These are phyloP conservation scores for Ceratobasidium sp. DNA, from an alignment of 1,284 basidiomycete species.

Conservation along the genomic window DNA sequence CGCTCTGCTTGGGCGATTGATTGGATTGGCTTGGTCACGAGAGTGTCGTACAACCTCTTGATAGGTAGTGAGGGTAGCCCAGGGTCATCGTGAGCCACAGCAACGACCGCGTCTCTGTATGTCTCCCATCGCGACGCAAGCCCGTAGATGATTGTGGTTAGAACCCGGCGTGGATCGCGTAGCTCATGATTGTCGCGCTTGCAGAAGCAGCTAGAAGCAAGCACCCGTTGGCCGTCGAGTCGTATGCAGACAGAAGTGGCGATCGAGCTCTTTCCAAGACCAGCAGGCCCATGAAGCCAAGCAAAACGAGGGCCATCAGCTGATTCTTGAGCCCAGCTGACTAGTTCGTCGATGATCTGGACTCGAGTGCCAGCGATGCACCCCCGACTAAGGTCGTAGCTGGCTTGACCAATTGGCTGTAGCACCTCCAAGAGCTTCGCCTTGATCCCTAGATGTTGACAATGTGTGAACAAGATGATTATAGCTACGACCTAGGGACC, in stretches of 20 bases:
- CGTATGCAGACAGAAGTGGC: conserved; percentile 46
- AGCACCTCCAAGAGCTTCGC: neutral
- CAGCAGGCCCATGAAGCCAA: conserved; percentile 49
- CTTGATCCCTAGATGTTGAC: neutral
- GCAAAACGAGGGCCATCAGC: neutral
- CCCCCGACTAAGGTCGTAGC: neutral
- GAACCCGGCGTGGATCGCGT: too few species aligned
- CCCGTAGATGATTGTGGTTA: too few species aligned
- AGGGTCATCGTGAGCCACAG: neutral
- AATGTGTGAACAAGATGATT: too few species aligned
- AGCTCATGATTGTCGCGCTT: neutral
- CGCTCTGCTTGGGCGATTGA: neutral
- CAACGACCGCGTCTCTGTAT: neutral
- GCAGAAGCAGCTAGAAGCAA: conserved; percentile 1
- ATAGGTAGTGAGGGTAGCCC: neutral
- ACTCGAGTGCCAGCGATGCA: neutral
- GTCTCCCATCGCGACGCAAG: neutral
- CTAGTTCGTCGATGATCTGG: neutral
- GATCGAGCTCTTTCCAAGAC: neutral
- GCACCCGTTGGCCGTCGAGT: neutral
- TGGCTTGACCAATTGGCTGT: neutral
- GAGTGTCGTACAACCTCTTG: neutral
- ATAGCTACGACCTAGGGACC: too few species aligned
- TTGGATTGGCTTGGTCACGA: neutral
- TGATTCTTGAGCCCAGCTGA: neutral